These are phyloP conservation scores for Rhododendron williamsianum DNA, from an alignment of 148 eudicot genomes.

Conservation along the genomic window DNA sequence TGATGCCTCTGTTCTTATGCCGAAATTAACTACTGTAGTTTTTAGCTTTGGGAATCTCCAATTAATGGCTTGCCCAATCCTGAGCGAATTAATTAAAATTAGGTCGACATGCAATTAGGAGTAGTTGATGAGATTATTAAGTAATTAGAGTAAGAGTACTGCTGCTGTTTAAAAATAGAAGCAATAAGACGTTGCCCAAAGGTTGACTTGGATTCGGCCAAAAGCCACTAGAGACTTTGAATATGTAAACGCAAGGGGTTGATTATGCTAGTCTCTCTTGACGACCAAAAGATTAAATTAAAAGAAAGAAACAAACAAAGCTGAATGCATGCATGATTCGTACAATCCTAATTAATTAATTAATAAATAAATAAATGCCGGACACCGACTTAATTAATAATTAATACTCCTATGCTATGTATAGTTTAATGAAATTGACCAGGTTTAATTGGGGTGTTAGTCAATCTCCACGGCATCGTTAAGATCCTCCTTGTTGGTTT, in stretches of 20 bases:
- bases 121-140: neutral
- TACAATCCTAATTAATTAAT: neutral
- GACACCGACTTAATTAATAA: neutral
- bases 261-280: neutral
- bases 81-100: neutral
- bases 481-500: neutral
- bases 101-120: neutral
- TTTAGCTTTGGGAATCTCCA: too few relatives aligned
- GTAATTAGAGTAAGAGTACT: neutral
- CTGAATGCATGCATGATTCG: neutral
- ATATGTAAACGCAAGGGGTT: neutral
- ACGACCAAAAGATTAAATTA: neutral
- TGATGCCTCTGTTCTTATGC: neutral
- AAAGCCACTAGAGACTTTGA: neutral
- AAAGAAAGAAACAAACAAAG: neutral
- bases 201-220: neutral
- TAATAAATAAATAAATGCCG: neutral
- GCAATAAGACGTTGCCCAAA: neutral
- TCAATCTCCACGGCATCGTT: neutral
- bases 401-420: too few relatives aligned
- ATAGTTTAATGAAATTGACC: slow-evolving; percentile 7
- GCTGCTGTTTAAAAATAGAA: too few relatives aligned
- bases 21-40: neutral
- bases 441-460: neutral
- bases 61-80: too few relatives aligned